Base-by-base conservation (phyloP, 176 grass and related monocot genomes). In the Cenchrus fungigraminus region DNA sequence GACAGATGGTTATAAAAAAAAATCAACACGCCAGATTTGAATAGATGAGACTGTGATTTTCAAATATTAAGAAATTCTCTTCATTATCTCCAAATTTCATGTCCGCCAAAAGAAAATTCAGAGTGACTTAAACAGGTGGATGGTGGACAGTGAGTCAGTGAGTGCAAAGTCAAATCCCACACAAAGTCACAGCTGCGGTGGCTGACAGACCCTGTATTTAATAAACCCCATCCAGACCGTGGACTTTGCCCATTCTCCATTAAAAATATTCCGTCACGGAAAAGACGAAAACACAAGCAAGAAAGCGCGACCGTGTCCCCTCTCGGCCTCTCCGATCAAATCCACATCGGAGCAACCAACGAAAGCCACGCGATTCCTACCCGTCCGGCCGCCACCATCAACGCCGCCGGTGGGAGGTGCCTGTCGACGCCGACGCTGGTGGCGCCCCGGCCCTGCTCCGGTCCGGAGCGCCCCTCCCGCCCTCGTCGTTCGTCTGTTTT, bases 311-410 rank as follows among this genome's bases (percentile, higher is more conserved):
- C 31, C 49, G 19, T 79, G 45, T 46, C 49, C 22, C 71, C 71
- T 54, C 88, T 61, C 77, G 77, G 78, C 71, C 71, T 54, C 88
- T 61, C 77, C 83, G 78, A 85, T 86, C 83, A 77, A 85, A 86
- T 89, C 88, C 88, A 55, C 88, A 81, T 71, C 88, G 54, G 53
- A 51, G 28, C 55, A 72, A 47, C 81, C 74, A 83, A 46, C 74
- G 74, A 71, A 88, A 84, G 65, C 16, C 81, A 83, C 80, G 13
- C 74, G 22, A 11, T 59, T 89, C 81, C 75, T 84, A 79, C 58
- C 28, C 45, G 77, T 57, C 78, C 65, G 61, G 25, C 75, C 47
- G 19, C 57, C 63, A 19, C 65, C 83, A 65, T 86, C 78, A 63
- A 63, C 83, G 16, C 70, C 77, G 61, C 77, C 47, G 71, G 64